These are phyloP conservation scores for Acer yangbiense DNA, from an alignment of 345 rosid genomes.

Conservation along the genomic window DNA sequence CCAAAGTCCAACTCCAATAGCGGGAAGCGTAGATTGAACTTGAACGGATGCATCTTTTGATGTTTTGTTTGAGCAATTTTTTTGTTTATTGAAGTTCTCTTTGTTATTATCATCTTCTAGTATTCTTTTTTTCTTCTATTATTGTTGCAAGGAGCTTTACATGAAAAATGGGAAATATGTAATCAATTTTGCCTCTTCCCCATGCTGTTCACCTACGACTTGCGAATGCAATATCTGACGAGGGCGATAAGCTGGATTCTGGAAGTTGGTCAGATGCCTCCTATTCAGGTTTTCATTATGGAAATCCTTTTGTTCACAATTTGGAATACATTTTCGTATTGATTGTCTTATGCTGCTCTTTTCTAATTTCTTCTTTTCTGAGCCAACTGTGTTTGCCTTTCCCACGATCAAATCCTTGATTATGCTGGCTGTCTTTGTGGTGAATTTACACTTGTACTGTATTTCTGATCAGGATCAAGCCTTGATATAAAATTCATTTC, in stretches of 20 bases:
- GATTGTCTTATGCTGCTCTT: not conserved
- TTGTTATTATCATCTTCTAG: not conserved
- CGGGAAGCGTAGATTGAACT: too few relatives aligned
- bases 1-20: too few relatives aligned
- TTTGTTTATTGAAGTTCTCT: too few relatives aligned
- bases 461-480: not conserved
- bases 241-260: not conserved
- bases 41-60: too few relatives aligned
- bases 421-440: not conserved
- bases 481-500: not conserved
- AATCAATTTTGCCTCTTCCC: not conserved
- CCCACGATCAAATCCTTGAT: too few relatives aligned
- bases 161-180: not conserved
- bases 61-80: too few relatives aligned
- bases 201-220: not conserved
- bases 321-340: not conserved
- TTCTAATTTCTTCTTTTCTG: too few relatives aligned
- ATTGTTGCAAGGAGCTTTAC: too few relatives aligned
- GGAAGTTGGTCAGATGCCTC: not conserved
- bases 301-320: not conserved
- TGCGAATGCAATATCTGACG: conserved; percentile 6
- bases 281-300: not conserved
- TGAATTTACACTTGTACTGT: not conserved
- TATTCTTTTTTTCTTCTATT: not conserved
- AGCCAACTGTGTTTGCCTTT: too few relatives aligned